phyloP scores from a whole-genome alignment of 495 filamentous ascomycete genomes.

The Penicillium cataractarum region DNA sequence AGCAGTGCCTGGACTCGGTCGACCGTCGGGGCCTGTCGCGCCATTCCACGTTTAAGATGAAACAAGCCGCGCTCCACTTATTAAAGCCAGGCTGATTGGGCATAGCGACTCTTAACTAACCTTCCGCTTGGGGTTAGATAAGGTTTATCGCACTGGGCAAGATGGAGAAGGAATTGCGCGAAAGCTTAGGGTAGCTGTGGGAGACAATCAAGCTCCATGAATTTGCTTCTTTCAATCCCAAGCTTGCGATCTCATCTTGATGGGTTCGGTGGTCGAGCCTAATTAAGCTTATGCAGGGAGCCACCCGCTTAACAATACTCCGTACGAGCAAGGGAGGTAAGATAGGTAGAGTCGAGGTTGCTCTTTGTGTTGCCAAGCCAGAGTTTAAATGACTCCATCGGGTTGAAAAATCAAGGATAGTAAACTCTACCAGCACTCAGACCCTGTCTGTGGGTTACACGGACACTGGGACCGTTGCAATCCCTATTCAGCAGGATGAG shows the following conservation, averaged over 20 bases:
- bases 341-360: background rate
- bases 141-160: constrained; percentile 8
- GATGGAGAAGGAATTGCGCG: background rate
- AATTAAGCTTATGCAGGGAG: constrained; percentile 18
- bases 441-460: constrained; percentile 19
- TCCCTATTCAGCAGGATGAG: background rate
- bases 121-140: constrained; percentile 13
- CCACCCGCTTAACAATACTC: background rate
- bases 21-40: constrained; percentile 3
- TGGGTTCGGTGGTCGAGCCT: constrained; percentile 3
- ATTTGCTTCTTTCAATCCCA: background rate
- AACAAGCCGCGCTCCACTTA: constrained; percentile 24
- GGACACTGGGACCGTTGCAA: constrained; percentile 19
- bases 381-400: constrained; percentile 2
- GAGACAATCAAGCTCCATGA: constrained; percentile 5
- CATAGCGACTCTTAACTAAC: constrained; percentile 9
- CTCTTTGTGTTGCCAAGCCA: background rate
- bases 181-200: constrained; percentile 6
- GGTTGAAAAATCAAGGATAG: constrained; percentile 2
- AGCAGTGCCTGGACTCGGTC: background rate
- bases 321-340: background rate
- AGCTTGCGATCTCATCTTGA: constrained; percentile 2
- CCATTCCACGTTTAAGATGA: constrained; percentile 23
- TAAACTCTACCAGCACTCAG: background rate
- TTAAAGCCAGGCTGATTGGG: constrained; percentile 8